Base-by-base conservation (phyloP, 2,329 filamentous ascomycete species). In the Lachnum nothofagi region DNA sequence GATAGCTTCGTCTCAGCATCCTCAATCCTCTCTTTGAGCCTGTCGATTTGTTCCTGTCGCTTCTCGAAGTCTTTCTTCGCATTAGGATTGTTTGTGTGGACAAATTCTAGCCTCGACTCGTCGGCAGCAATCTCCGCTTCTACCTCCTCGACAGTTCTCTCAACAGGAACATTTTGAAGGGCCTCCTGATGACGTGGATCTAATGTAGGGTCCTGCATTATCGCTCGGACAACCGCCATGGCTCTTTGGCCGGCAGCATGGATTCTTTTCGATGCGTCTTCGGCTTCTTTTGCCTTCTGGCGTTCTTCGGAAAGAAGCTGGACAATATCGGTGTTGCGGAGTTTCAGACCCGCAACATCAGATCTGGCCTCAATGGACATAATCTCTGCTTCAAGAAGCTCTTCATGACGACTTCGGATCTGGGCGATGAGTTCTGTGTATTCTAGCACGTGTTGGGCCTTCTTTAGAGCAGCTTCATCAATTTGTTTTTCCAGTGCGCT, bases 301-400 rank as follows among this genome's bases (percentile, higher is more conserved):
- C 70, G 69, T 57, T 72, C 74, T 8, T 68, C 63, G 19, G 77
- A 72, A 3, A 86, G 70, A 37, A 69, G 67, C 35, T 72, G 63
- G 46, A 76, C 73, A 49, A 89, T 79, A 41, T 79, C 73, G 7
- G 66, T 59, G 58, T 89, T 88, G 49, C 83, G 82, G 14, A 72
- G 71, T 59, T 80, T 78, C n/a, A 96, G 72, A 5, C 79, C 78
- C 38, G 80, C 74, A 2, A 86, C 67, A 60, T 98, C 93, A 0
- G 90, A 96, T n/a, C 74, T 67, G 1, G 89, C 91, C 71, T 98
- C 93, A 24, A 94, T 78, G 0, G 79, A 70, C 52, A 82, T 75
- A 38, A 96, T 75, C 57, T 87, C 78, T 2, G 79, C 81, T 59
- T 91, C 82, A 14, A 91, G 67, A 9, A 88, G 69, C 12, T 78